phyloP scores from a whole-genome alignment of 2,329 filamentous ascomycete genomes.

The Orbilia brochopaga region DNA sequence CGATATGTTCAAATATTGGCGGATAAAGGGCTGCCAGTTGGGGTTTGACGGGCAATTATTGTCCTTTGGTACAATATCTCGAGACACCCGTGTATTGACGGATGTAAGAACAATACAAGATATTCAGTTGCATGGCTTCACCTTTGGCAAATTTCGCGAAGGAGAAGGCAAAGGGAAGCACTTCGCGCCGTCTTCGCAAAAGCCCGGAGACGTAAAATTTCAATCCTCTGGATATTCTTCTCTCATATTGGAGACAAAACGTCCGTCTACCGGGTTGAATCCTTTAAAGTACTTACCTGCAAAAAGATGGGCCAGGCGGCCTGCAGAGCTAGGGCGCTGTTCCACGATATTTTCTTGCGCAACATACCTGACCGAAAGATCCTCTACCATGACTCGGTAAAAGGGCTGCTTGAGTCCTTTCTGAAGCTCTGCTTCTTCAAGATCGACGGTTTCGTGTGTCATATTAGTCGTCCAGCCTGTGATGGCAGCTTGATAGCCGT shows the following conservation, averaged over 20 bases:
- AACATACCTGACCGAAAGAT: slow-evolving; percentile 68
- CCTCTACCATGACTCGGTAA: slow-evolving; percentile 83
- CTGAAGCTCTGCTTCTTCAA: slow-evolving; percentile 66
- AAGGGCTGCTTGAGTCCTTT: slow-evolving; percentile 72
- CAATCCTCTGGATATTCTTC: slow-evolving; percentile 89
- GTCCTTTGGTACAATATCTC: slow-evolving; percentile 10
- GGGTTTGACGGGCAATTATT: slow-evolving; percentile 4
- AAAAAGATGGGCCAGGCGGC: slow-evolving; percentile 67
- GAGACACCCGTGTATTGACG: too few species aligned
- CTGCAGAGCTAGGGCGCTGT: slow-evolving; percentile 63
- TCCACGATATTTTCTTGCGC: slow-evolving; percentile 80
- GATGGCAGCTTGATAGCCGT: slow-evolving; percentile 79
- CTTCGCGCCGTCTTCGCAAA: background rate
- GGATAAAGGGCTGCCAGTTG: slow-evolving; percentile 29
- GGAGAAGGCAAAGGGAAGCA: background rate
- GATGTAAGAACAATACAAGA: too few species aligned
- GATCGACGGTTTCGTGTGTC: slow-evolving; percentile 62
- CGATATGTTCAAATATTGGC: slow-evolving; percentile 30
- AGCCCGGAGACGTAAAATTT: slow-evolving; percentile 13
- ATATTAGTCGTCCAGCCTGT: slow-evolving; percentile 73
- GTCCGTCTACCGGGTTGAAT: slow-evolving; percentile 71
- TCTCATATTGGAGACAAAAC: slow-evolving; percentile 80
- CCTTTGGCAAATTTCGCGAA: background rate
- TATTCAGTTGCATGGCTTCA: background rate
- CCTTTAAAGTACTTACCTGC: slow-evolving; percentile 88